Evolutionary conservation across 1,139 yeast genomes (phyloP), one percentile per base, ranked within the genome.

Genomic region (Nematodospora anomalae): DNA sequence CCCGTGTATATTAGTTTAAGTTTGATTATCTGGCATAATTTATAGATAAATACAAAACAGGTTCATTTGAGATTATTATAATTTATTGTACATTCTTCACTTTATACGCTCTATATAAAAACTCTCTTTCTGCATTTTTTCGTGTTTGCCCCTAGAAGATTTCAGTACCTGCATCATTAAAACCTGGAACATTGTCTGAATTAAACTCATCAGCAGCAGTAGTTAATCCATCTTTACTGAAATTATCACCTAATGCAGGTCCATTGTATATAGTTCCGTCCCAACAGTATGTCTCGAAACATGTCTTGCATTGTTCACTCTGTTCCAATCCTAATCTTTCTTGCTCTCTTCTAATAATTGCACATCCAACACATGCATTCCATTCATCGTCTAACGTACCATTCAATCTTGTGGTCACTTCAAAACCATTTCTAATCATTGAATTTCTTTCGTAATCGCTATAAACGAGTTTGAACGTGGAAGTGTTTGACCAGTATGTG

Each of bases 301-400:
- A 68, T 34, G 53, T 42, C 45, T 63, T 51, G 40, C 74, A 70
- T 41, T 67, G 70, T 14, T 60, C 66, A 1, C 62, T 41, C 38
- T 66, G 74, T 25, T 57, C 64, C 10, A 60, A 48, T 6, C 67
- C 46, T 9, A 24, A 25, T 42, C 72, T 55, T 45, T 69, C 74
- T 48, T 68, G 71, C 42, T 64, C 70, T 49, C 75, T 57, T 41
- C 69, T 58, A 26, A 69, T 64, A 27, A 68, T 53, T 10, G 74
- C 75, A 54, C 74, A 69, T 31, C 59, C 67, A 10, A 68, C 68
- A 53, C 75, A 69, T 4, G 66, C 62, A 3, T 57, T 56, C 67
- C 68, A 69, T 25, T 63, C 61, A 1, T 47, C 41, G 43, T 68
- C 74, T 35, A 66, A 50, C 6, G 73, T 60, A 13, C 53, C 52